Evolutionary conservation across 306 rosid genomes (phyloP).

Genomic region (Prunus kanzakura): DNA sequence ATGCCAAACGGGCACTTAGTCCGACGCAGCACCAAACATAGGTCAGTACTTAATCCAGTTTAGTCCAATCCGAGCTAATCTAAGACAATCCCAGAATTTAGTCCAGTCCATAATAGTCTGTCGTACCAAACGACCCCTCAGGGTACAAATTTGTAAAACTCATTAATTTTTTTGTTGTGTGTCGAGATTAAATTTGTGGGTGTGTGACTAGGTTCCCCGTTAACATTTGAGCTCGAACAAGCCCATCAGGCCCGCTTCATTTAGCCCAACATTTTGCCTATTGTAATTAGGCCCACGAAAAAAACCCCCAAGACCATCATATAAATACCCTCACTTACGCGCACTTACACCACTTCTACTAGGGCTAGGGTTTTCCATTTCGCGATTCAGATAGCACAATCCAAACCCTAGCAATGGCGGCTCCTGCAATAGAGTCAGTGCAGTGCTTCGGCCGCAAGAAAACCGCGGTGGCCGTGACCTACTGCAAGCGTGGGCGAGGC

Average conservation of each 20-base stretch:
- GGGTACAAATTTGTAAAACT: too few species aligned
- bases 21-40: too few species aligned
- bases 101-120: too few species aligned
- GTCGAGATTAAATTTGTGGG: too few species aligned
- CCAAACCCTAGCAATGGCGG: conserved; percentile 30
- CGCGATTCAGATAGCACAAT: not conserved
- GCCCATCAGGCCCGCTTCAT: not conserved
- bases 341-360: not conserved
- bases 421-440: conserved; percentile 44
- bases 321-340: conserved; percentile 2
- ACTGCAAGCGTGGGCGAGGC: conserved; percentile 84
- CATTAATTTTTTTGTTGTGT: too few species aligned
- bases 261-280: not conserved
- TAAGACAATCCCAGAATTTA: too few species aligned
- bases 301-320: conserved; percentile 12
- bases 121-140: too few species aligned
- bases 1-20: too few species aligned
- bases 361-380: conserved; percentile 16
- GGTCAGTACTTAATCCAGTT: too few species aligned
- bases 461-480: conserved; percentile 84
- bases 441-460: conserved; percentile 89
- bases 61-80: too few species aligned
- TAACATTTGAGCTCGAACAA: not conserved
- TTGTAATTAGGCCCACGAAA: not conserved
- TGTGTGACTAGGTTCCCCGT: not conserved